Percentiles rank a stretch among this genome's conserved stretches.
Conservation (phyloP, 2,329 filamentous ascomycete species). For the Lasiodiplodia sp. region DNA sequence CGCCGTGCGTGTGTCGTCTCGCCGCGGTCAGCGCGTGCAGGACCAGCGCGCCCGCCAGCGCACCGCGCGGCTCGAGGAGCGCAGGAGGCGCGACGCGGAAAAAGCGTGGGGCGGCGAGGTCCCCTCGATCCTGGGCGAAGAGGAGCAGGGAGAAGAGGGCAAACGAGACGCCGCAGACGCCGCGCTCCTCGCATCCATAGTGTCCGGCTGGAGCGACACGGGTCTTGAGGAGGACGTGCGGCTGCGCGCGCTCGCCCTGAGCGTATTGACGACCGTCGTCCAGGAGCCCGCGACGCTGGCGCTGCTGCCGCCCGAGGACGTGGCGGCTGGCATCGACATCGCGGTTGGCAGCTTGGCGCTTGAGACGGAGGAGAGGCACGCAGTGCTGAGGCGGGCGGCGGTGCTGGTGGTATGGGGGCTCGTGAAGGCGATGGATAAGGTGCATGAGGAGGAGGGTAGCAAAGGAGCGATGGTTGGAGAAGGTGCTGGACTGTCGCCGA, state of each 20-base stretch:
- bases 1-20: constrained; percentile 69
- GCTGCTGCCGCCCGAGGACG: constrained; percentile 47
- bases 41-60: constrained; percentile 64
- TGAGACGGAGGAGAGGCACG: constrained; percentile 66
- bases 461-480: constrained; percentile 55
- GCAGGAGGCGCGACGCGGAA: constrained; percentile 57
- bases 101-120: constrained; percentile 63
- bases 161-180: constrained; percentile 53
- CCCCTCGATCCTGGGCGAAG: constrained; percentile 39
- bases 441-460: constrained; percentile 53
- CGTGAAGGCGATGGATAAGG: constrained; percentile 64
- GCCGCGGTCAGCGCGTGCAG: constrained; percentile 67
- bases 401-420: constrained; percentile 69
- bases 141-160: constrained; percentile 38
- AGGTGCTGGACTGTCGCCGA: constrained; percentile 45
- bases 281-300: constrained; percentile 66
- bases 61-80: constrained; percentile 57
- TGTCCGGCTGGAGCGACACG: constrained; percentile 72
- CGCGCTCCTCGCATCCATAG: constrained; percentile 63
- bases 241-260: constrained; percentile 72
- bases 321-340: constrained; percentile 65
- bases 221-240: constrained; percentile 72
- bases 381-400: constrained; percentile 71
- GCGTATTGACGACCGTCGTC: constrained; percentile 66
- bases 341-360: constrained; percentile 68